Evolutionary conservation across 352 stramenopile genomes (phyloP), one percentile per base, ranked within the genome.

Genomic region (Halophytophthora batemanensis): DNA sequence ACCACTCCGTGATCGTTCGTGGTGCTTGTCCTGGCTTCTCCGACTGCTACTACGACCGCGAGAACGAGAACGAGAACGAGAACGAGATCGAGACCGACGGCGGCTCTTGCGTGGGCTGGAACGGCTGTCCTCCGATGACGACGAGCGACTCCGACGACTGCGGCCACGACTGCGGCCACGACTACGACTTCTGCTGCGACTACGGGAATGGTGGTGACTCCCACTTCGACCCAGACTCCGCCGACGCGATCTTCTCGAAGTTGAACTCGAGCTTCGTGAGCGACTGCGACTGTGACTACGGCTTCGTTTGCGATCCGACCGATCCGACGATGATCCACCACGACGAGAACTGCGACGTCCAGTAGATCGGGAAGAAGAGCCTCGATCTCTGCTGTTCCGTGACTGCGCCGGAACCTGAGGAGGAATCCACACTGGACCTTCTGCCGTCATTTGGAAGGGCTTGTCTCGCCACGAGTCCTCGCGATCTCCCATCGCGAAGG

Each of bases 401-500:
- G 43, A 29, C 3, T 25, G 51, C 14, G 42, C 6, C 17, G 61
- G 61, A n/a, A 72, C 40, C 44, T 63, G 50, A 10, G 82, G 79
- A 21, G 82, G 78, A 12, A 87, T 25, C 78, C 82, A 92, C n/a
- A 86, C 28, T 8, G 73, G 51, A 1, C 75, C 79, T 19, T 82
- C 59, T 2, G 45, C 25, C 5, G 62, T 74, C 78, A 92, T 92
- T 45, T 83, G 72, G 29, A 89, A 92, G 2, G 77, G 70, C 3
- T 53, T 56, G 38, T 74, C 68, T 35, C 63, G 61, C 79, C 77
- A 90, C 13, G 35, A 41, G n/a, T 51, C 29, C 22, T 71, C 58
- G 11, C 64, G 59, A 36, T 92, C 82, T 15, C 79, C 82, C 76
- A 88, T 87, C 11, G 68, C 74, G 12, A 89, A 76, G 42, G 82